Evolutionary conservation across 2,329 filamentous ascomycete species (phyloP), one percentile per base, ranked within the genome.

Genomic region (Aspergillus tamarii): DNA sequence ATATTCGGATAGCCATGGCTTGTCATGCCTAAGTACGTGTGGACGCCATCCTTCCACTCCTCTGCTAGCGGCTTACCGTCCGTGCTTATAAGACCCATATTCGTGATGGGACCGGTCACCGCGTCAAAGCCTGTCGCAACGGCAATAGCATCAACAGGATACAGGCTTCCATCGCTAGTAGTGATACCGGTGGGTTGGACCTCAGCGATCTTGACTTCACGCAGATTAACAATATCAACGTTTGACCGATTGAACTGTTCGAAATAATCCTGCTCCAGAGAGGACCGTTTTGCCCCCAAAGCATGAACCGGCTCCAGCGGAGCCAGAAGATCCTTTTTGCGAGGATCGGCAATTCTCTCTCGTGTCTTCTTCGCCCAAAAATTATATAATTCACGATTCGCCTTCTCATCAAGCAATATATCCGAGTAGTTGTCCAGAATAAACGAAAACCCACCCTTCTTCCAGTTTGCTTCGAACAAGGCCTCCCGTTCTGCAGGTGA

Each of bases 301-400:
- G 79, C 82, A 67, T 88, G 84, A 1, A 83, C 85, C 73, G 81
- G 83, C 53, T 84, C 74, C 3, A 79, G 64, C 0, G 87, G 87
- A 0, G 84, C 85, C 7, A 89, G 78, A 1, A 88, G 64, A 19
- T 88, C 83, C 45, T 80, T 73, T 70, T 82, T 82, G 43, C 73
- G 74, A 0, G 84, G 78, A 65, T 89, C 84, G 0, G 77, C 73
- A 50, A 89, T 80, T 2, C 86, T 79, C 4, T 74, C 77, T 1
- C 84, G 81, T 0, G 80, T 81, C 71, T 86, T 86, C 66, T 81
- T 79, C 1, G 77, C 78, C 84, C 86, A 88, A 71, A 88, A 87
- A 12, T 83, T 76, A 69, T 88, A 88, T 0, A 80, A 77, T 59
- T 82, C 79, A 19, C 79, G 73, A 67, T 89, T 89, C 1, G 84